Evolutionary conservation across 495 filamentous ascomycete genomes (phyloP).

Genomic region (Xylaria curta): DNA sequence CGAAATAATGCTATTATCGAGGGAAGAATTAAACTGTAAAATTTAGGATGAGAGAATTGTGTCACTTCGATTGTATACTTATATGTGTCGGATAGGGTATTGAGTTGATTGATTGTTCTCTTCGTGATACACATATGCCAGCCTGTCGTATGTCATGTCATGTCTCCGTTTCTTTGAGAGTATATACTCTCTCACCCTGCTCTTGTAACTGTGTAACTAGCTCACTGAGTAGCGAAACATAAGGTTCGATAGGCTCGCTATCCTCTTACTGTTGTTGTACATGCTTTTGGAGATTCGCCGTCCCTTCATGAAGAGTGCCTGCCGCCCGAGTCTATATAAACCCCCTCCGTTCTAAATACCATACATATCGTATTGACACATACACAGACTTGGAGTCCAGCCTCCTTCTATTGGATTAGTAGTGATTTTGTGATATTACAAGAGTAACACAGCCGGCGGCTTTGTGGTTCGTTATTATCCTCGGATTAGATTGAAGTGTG

Average conservation of each 20-base stretch:
- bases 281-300: constrained; percentile 7
- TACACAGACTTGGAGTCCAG: neutral
- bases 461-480: neutral
- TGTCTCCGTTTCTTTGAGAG: neutral
- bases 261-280: constrained; percentile 6
- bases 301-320: neutral
- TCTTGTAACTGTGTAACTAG: neutral
- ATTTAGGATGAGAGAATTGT: neutral
- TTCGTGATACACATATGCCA: neutral
- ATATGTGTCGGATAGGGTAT: neutral
- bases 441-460: neutral
- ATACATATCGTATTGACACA: neutral
- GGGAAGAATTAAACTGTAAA: neutral
- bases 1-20: neutral
- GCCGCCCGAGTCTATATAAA: constrained; percentile 3
- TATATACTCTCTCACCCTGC: neutral
- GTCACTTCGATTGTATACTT: neutral
- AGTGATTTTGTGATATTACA: constrained; percentile 4
- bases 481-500: neutral
- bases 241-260: neutral
- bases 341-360: neutral
- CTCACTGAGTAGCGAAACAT: neutral
- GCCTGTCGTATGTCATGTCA: neutral
- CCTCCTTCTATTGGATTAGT: neutral
- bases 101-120: neutral